phyloP scores from a whole-genome alignment of 1,139 yeast species.

The Nakaseomyces nivariensis region DNA sequence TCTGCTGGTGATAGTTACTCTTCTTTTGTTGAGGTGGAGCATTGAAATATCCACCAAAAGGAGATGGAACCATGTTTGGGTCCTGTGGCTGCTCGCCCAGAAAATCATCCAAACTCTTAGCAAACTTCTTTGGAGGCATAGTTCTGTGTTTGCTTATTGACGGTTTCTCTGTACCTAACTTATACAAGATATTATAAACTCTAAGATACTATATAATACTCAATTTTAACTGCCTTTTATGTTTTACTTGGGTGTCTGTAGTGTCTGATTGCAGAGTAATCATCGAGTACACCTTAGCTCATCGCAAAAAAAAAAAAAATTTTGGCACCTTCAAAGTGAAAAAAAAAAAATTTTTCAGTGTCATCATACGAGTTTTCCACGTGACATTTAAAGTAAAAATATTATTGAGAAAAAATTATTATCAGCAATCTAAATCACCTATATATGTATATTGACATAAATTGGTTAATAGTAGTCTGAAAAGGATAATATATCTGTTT shows the following conservation, averaged over 20 bases:
- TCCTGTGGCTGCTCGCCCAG: constrained; percentile 26
- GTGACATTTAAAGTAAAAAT: neutral
- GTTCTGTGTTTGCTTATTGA: neutral
- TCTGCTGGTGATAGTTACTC: constrained; percentile 16
- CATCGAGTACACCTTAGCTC: too few species aligned
- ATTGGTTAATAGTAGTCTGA: too few species aligned
- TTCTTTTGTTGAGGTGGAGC: constrained; percentile 8
- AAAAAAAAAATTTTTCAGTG: neutral
- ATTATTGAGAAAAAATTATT: too few species aligned
- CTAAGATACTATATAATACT: too few species aligned
- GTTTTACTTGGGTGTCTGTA: neutral
- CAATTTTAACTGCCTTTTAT: too few species aligned
- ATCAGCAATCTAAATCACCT: too few species aligned
- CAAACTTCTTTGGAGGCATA: constrained; percentile 30
- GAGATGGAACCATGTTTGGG: constrained; percentile 25
- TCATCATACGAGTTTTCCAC: neutral
- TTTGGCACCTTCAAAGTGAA: neutral
- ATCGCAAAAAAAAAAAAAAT: too few species aligned
- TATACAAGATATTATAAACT: too few species aligned
- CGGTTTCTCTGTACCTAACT: neutral
- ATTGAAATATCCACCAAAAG: constrained; percentile 27
- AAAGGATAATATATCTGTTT: too few species aligned
- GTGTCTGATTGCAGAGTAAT: too few species aligned
- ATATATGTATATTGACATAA: too few species aligned
- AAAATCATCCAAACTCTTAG: constrained; percentile 22